These are phyloP conservation scores for Stellera chamaejasme DNA, from an alignment of 345 rosid species.

Conservation along the genomic window DNA sequence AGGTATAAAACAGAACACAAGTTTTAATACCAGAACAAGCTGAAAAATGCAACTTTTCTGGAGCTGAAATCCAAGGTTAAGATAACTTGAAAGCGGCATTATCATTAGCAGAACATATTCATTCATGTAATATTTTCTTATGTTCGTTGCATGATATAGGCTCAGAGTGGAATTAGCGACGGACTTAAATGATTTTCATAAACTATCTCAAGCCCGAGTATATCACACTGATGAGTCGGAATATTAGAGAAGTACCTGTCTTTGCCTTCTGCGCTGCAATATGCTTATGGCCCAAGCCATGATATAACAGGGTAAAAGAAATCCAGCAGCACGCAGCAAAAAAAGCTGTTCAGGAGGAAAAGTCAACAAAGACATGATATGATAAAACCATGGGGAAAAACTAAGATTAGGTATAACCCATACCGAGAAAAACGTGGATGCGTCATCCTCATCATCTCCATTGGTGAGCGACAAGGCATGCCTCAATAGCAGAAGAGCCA, in stretches of 20 bases:
- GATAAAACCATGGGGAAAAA: neutral
- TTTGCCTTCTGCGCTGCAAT: slow-evolving; percentile 86
- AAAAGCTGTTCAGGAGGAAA: slow-evolving; percentile 51
- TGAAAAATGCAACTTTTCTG: neutral
- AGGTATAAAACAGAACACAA: neutral
- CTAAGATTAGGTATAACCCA: slow-evolving; percentile 13
- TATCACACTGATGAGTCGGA: neutral
- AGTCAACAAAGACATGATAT: slow-evolving; percentile 7
- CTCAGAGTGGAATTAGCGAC: too few species aligned
- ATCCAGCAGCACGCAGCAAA: slow-evolving; percentile 88
- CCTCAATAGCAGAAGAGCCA: slow-evolving; percentile 91
- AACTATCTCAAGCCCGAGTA: too few species aligned
- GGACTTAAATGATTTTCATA: neutral
- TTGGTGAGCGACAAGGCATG: slow-evolving; percentile 74
- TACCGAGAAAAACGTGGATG: slow-evolving; percentile 85
- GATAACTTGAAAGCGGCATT: too few species aligned
- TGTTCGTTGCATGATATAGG: too few species aligned
- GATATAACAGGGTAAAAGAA: slow-evolving; percentile 94
- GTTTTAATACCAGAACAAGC: neutral
- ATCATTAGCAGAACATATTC: too few species aligned
- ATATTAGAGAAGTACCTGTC: slow-evolving; percentile 49
- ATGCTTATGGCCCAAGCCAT: slow-evolving; percentile 99
- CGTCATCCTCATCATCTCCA: slow-evolving; percentile 71
- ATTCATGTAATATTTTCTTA: too few species aligned
- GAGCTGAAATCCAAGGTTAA: too few species aligned